Evolutionary conservation across 1,284 basidiomycete genomes (phyloP).

Genomic region (Vanrija humicola): DNA sequence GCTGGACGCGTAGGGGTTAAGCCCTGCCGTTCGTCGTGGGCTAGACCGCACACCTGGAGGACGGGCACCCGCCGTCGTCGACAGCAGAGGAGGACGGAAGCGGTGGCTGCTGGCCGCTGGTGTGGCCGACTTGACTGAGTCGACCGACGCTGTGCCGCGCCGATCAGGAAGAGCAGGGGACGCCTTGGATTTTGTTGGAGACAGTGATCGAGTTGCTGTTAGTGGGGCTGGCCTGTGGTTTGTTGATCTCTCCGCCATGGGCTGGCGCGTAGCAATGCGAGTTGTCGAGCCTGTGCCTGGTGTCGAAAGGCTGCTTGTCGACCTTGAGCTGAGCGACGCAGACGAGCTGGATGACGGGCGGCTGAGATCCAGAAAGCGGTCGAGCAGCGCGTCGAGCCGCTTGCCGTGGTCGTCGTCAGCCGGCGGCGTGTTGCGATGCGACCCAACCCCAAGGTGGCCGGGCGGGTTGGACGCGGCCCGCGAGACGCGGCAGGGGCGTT

Average conservation of each 20-base stretch:
- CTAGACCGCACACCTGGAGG: constrained; percentile 3
- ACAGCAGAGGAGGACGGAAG: background rate
- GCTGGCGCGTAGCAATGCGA: background rate
- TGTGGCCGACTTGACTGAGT: background rate
- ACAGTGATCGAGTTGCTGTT: constrained; percentile 1
- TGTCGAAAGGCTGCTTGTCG: background rate
- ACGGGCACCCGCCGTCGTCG: background rate
- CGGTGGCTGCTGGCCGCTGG: background rate
- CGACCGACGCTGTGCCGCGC: background rate
- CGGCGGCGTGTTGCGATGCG: background rate
- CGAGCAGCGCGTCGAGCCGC: constrained; percentile 14
- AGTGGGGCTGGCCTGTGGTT: background rate
- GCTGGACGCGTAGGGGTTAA: too few relatives aligned
- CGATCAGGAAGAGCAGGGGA: background rate
- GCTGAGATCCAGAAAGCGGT: constrained; percentile 6
- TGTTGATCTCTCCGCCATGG: constrained; percentile 1
- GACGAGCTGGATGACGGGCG: constrained; percentile 1
- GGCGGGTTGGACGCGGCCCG: background rate
- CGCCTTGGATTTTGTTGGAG: background rate
- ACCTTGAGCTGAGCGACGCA: background rate
- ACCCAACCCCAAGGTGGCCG: background rate
- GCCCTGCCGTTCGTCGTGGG: constrained; percentile 1
- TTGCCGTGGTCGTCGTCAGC: background rate
- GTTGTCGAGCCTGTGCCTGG: too few relatives aligned
- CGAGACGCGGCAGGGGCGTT: background rate